Base-by-base conservation (phyloP, 1,139 yeast genomes). In the Pichia sp. region DNA sequence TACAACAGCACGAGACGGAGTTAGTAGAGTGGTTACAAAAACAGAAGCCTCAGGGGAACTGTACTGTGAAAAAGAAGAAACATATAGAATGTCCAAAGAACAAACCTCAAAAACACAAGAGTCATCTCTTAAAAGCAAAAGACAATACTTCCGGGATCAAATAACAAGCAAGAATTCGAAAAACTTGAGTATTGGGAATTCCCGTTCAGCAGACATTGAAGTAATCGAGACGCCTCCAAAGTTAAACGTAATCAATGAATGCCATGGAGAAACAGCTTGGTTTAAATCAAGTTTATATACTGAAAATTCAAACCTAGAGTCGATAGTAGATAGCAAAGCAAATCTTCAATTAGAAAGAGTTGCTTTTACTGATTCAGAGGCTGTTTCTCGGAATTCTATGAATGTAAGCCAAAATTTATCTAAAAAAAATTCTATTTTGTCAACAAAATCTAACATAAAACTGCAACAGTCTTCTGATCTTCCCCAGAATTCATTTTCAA, bases 1-100 rank as follows among this genome's bases (percentile, higher is more conserved):
- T 41, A 14, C 38, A 28, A 20, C 40, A 26, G 23, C 34, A 28
- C 35, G 45, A 43, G 26, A 34, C 35, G 26, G 26, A 36, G 2
- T 20, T 31, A 11, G 23, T 24, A 26, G 28, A 33, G 19, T 25
- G 28, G 31, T 14, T 6, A 14, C 20, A 22, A 12, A 20, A 12
- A 9, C 23, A 9, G 21, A 31, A 23, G 25, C 23, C 15, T 18
- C 38, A 30, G 15, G 33, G 32, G 20, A 22, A 31, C 24, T 21
- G 19, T 4, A 12, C 28, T 12, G 7, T 10, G 12, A 7, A 25
- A 12, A 26, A 14, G 18, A 5, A 7, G 10, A 26, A 26, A 26
- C 30, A 26, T 6, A 14, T 14, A 10, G 15, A 14, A 8, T 7
- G 15, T 8, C 10, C 17, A 25, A 25, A 25, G 6, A 8, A 15